phyloP scores from a whole-genome alignment of 495 filamentous ascomycete genomes.

The Daldinia vernicosa region DNA sequence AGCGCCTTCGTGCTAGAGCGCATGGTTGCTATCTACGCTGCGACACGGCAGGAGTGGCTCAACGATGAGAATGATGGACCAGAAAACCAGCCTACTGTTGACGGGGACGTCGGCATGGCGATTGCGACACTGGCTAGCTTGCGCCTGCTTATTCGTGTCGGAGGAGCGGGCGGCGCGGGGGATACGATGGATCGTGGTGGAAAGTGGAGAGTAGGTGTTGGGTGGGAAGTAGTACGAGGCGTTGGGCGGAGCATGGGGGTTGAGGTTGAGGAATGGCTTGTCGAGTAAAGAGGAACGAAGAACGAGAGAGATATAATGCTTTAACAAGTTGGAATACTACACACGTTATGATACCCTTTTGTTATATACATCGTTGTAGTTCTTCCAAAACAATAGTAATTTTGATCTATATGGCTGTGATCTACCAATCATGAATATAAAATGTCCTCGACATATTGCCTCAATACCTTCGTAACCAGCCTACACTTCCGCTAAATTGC shows the following conservation, averaged over 20 bases:
- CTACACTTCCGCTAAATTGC: slow-evolving; percentile 15
- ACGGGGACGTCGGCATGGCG: slow-evolving; percentile 73
- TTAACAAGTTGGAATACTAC: not conserved
- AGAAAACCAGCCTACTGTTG: slow-evolving; percentile 45
- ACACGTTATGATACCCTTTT: slow-evolving; percentile 2
- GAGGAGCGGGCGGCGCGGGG: slow-evolving; percentile 47
- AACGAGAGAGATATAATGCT: not conserved
- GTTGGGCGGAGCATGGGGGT: slow-evolving; percentile 75
- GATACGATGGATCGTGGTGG: slow-evolving; percentile 70
- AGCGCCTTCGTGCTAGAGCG: slow-evolving; percentile 88
- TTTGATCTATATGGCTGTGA: slow-evolving; percentile 18
- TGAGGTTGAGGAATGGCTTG: slow-evolving; percentile 75
- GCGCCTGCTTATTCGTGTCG: slow-evolving; percentile 71
- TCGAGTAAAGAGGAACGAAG: slow-evolving; percentile 55
- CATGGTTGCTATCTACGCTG: slow-evolving; percentile 85
- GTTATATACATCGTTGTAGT: not conserved
- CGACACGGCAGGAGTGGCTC: slow-evolving; percentile 75
- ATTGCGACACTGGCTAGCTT: slow-evolving; percentile 84
- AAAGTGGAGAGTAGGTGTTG: slow-evolving; percentile 78
- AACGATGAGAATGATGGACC: slow-evolving; percentile 47
- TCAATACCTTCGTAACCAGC: not conserved
- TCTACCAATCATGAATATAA: slow-evolving; percentile 11
- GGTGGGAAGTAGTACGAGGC: slow-evolving; percentile 73
- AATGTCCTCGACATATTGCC: not conserved
- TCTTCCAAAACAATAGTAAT: slow-evolving; percentile 17